Percentiles rank a stretch among this genome's conserved stretches.
Conservation (phyloP, 352 stramenopile genomes). For the Globisporangium lucens region DNA sequence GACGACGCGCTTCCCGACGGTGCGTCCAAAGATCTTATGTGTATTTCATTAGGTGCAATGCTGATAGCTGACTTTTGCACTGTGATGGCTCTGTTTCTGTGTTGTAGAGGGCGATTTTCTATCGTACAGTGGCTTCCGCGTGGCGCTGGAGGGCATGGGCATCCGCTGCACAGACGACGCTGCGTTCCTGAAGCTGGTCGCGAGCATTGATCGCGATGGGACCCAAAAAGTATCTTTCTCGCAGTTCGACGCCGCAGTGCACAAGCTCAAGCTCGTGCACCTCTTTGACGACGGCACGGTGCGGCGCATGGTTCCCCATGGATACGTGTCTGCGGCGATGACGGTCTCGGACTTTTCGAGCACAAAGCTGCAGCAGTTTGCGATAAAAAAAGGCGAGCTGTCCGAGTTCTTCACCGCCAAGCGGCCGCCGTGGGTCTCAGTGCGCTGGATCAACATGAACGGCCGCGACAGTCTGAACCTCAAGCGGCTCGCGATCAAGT, state of each 20-base stretch:
- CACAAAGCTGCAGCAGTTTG: slow-evolving; percentile 66
- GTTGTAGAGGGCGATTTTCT: slow-evolving; percentile 32
- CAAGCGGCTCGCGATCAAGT: slow-evolving; percentile 87
- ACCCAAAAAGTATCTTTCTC: slow-evolving; percentile 47
- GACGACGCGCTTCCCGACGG: slow-evolving; percentile 56
- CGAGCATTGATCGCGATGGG: slow-evolving; percentile 54
- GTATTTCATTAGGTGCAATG: neutral
- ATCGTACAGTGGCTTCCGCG: slow-evolving; percentile 54
- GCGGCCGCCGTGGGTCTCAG: slow-evolving; percentile 72
- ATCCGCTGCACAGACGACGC: slow-evolving; percentile 68
- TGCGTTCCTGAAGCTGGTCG: slow-evolving; percentile 72
- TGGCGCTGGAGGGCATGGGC: slow-evolving; percentile 59
- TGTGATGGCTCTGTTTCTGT: too few relatives aligned
- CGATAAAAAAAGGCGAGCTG: slow-evolving; percentile 42
- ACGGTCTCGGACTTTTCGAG: slow-evolving; percentile 81
- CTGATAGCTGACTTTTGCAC: too few relatives aligned
- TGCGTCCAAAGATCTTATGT: slow-evolving; percentile 2
- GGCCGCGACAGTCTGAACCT: slow-evolving; percentile 77
- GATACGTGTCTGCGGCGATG: slow-evolving; percentile 55
- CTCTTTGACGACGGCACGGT: slow-evolving; percentile 78
- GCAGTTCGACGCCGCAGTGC: slow-evolving; percentile 79
- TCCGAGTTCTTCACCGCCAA: slow-evolving; percentile 75
- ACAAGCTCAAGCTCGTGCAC: slow-evolving; percentile 86
- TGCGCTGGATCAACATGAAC: slow-evolving; percentile 87
- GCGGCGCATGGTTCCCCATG: slow-evolving; percentile 43